Evolutionary conservation across 805 yeast species (phyloP).

Genomic region (Candida caryicola): DNA sequence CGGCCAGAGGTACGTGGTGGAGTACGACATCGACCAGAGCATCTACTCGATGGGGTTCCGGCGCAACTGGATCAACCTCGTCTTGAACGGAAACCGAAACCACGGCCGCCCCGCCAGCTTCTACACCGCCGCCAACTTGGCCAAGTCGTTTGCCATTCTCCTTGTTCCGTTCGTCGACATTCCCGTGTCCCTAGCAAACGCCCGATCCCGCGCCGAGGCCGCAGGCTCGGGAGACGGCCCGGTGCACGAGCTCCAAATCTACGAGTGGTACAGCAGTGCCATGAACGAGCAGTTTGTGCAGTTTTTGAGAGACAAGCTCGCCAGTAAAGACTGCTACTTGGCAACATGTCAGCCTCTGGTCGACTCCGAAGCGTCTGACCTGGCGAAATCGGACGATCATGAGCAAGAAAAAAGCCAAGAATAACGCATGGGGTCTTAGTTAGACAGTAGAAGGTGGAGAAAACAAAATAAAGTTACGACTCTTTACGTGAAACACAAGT

Average conservation of each 20-base stretch:
- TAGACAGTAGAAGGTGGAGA: too few relatives aligned
- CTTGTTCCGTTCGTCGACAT: slow-evolving; percentile 24
- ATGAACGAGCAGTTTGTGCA: slow-evolving; percentile 8
- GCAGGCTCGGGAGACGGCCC: background rate
- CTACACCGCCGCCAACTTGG: slow-evolving; percentile 10
- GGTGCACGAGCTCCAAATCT: slow-evolving; percentile 1
- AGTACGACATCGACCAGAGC: slow-evolving; percentile 24
- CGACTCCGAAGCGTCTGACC: too few relatives aligned
- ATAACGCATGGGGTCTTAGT: too few relatives aligned
- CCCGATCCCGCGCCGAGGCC: background rate
- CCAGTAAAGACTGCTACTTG: slow-evolving; percentile 8
- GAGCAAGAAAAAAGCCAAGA: too few relatives aligned
- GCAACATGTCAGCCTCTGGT: slow-evolving; percentile 7
- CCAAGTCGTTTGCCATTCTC: slow-evolving; percentile 14
- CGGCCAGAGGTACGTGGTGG: slow-evolving; percentile 36
- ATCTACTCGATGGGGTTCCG: slow-evolving; percentile 39
- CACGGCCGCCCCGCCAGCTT: slow-evolving; percentile 13
- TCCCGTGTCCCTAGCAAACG: slow-evolving; percentile 4
- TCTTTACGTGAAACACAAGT: too few relatives aligned
- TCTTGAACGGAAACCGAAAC: slow-evolving; percentile 24
- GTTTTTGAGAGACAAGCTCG: slow-evolving; percentile 7
- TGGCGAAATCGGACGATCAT: too few relatives aligned
- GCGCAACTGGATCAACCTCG: slow-evolving; percentile 35
- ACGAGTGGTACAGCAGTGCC: slow-evolving; percentile 5
- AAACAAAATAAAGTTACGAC: too few relatives aligned